Conservation (phyloP, 129 eudicot species). For the Centella asiatica region DNA sequence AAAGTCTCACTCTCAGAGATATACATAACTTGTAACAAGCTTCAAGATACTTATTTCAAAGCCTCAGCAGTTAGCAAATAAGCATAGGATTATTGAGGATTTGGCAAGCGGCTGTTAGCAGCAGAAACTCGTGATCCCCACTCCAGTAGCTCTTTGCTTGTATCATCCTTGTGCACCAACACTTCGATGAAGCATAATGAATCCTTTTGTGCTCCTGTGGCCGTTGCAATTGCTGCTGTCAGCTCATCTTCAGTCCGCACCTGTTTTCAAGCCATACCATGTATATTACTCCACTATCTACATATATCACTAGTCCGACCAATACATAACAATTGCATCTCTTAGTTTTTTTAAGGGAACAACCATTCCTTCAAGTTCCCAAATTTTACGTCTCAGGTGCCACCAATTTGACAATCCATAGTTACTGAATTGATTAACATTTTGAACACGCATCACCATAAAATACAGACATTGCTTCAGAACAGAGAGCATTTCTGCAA, state of each 20-base stretch:
- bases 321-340: neutral
- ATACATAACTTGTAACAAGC: no score
- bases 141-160: slow-evolving; percentile 83
- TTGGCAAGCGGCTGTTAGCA: slow-evolving; percentile 84
- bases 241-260: slow-evolving; percentile 69
- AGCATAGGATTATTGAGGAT: slow-evolving; percentile 45
- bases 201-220: slow-evolving; percentile 47
- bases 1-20: no score
- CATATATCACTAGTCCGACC: slow-evolving; percentile 1
- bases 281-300: neutral
- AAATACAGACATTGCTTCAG: no score
- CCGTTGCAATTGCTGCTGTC: slow-evolving; percentile 52
- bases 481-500: no score
- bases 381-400: no score
- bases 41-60: neutral
- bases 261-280: slow-evolving; percentile 23
- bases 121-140: slow-evolving; percentile 91
- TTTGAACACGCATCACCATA: no score
- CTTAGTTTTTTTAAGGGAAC: no score
- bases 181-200: slow-evolving; percentile 85
- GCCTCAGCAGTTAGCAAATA: neutral
- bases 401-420: no score
- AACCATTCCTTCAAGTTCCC: no score
- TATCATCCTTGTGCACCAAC: slow-evolving; percentile 71
- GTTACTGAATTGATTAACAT: no score